A percentile compares a stretch with the other conserved stretches of the same genome.
Conservation (phyloP, 225 moss, liverwort and hornwort species). For the Lunularia cruciata region DNA sequence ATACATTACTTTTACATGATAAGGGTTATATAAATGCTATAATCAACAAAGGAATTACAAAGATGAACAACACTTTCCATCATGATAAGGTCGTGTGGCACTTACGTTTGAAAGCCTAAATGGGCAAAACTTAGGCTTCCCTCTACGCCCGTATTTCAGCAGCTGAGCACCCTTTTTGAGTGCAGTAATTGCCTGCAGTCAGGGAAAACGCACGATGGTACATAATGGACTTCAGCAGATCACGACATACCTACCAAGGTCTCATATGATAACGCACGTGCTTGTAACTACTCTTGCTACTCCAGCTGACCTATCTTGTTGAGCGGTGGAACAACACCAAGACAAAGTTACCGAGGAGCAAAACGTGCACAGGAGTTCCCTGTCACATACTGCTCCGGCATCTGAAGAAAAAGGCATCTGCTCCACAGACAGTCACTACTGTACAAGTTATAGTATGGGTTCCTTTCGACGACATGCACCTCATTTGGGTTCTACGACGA, state of each 20-base stretch:
- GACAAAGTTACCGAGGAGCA: too few relatives aligned
- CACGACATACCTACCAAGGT: too few relatives aligned
- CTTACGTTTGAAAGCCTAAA: slow-evolving; percentile 53
- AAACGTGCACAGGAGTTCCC: too few relatives aligned
- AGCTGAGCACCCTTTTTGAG: slow-evolving; percentile 55
- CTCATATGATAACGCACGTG: too few relatives aligned
- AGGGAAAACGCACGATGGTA: slow-evolving; percentile 12
- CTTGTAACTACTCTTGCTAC: too few relatives aligned
- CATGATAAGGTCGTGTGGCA: not conserved
- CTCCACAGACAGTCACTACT: not conserved
- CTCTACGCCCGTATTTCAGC: slow-evolving; percentile 53
- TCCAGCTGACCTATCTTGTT: not conserved
- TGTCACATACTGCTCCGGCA: too few relatives aligned
- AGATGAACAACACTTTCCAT: too few relatives aligned
- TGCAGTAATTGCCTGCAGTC: slow-evolving; percentile 55
- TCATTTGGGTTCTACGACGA: not conserved
- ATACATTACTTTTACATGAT: too few relatives aligned
- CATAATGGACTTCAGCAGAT: too few relatives aligned
- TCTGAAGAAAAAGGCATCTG: too few relatives aligned
- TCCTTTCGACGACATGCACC: not conserved
- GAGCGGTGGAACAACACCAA: not conserved
- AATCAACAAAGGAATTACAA: too few relatives aligned
- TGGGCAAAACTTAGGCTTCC: slow-evolving; percentile 55
- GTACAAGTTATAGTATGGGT: not conserved
- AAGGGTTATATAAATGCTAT: too few relatives aligned